Percentiles rank a stretch among this genome's conserved stretches.
Evolutionary conservation across 1,284 basidiomycete species (phyloP).

Genomic region (Cystobasidium slooffiae): DNA sequence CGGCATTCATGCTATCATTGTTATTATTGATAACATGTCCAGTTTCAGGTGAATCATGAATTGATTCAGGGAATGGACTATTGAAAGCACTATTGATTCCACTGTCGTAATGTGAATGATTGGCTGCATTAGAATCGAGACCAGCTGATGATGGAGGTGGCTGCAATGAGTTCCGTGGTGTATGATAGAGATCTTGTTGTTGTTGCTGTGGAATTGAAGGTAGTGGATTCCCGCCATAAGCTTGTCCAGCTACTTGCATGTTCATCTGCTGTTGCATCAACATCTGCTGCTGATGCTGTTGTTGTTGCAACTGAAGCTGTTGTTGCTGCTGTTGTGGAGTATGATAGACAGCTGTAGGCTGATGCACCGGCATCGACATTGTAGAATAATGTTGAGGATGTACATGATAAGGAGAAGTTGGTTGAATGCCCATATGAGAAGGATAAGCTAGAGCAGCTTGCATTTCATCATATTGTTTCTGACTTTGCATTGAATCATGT

Average conservation of each 20-base stretch:
- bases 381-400: constrained; percentile 11
- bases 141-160: neutral
- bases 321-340: neutral
- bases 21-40: neutral
- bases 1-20: neutral
- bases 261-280: neutral
- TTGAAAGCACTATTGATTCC: neutral
- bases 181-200: too few relatives aligned
- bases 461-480: constrained; percentile 22
- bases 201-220: neutral
- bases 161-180: too few relatives aligned
- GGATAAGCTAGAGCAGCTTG: constrained; percentile 27
- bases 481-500: constrained; percentile 8
- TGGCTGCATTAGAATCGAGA: neutral
- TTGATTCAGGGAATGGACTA: constrained; percentile 5
- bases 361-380: neutral
- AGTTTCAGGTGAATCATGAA: neutral
- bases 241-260: neutral
- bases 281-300: neutral
- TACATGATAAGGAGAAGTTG: constrained; percentile 5
- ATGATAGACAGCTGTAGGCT: neutral
- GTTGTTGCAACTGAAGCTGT: neutral
- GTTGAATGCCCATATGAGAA: constrained; percentile 10
- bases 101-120: neutral
- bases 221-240: neutral